Evolutionary conservation across 2,329 filamentous ascomycete species (phyloP).

Genomic region (Xylariaceae sp.): DNA sequence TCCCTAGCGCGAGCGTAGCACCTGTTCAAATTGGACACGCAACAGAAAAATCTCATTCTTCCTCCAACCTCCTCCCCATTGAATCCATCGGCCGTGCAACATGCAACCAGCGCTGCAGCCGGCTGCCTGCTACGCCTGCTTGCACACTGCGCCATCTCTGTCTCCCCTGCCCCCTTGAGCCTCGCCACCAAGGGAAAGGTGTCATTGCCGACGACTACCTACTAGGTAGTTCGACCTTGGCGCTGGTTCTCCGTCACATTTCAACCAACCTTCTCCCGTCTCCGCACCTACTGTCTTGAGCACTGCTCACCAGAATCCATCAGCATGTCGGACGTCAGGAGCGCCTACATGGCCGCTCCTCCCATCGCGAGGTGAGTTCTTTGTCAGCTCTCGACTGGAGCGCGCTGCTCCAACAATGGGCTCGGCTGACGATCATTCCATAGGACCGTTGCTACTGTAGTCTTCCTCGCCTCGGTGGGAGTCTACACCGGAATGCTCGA

Average conservation of each 20-base stretch:
- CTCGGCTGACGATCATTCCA: conserved; percentile 8
- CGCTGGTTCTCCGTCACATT: not conserved
- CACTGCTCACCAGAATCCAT: not conserved
- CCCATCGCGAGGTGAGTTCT: conserved; percentile 33
- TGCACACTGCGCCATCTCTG: conserved; percentile 15
- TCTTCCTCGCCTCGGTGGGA: conserved; percentile 54
- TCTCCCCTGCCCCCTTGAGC: conserved; percentile 16
- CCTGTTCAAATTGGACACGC: conserved; percentile 16
- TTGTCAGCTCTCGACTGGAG: not conserved
- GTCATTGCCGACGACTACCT: conserved; percentile 7
- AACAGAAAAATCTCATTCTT: conserved; percentile 9
- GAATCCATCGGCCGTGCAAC: conserved; percentile 18
- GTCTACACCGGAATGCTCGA: conserved; percentile 51
- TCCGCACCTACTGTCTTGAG: not conserved
- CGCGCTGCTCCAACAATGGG: not conserved
- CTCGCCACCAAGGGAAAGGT: conserved; percentile 11
- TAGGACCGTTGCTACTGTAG: conserved; percentile 61
- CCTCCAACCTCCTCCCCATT: conserved; percentile 8
- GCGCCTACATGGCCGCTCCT: conserved; percentile 33
- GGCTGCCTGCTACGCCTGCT: conserved; percentile 18
- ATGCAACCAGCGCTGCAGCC: conserved; percentile 19
- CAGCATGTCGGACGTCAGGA: conserved; percentile 32
- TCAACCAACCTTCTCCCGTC: not conserved
- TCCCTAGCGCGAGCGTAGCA: not conserved
- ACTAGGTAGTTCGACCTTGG: too few species aligned